Base-by-base conservation (phyloP, 352 stramenopile genomes). In the Phytophthora pinifolia region DNA sequence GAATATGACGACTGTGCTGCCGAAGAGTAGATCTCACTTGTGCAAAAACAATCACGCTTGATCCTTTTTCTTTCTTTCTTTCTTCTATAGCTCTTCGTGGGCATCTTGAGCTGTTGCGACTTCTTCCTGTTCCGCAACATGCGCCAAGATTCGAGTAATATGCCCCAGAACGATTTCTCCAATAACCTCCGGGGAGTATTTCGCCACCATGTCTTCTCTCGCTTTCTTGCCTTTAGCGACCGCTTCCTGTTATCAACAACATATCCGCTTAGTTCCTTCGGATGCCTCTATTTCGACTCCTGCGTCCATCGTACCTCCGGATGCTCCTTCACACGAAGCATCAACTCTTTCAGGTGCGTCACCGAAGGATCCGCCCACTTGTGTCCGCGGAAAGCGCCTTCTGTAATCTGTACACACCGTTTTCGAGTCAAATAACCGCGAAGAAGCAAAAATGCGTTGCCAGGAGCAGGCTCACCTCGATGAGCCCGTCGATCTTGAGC, bases 291-390 rank as follows among this genome's bases (percentile, higher is more conserved):
- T 29, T 29, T 29, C 25, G 25, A 42, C 17, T n/a, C 20, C 9
- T 30, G 10, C 9, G 32, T 29, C n/a, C 6, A 13, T 27, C 27
- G 41, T 54, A 87, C 79, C 56, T 87, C 74, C 17, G 81, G 82
- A 56, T 92, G 54, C 2, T 62, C 36, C n/a, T 75, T 59, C 12
- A 96, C 73, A 18, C 61, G 67, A 43, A 65, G 38, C 22, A 97
- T 42, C 8, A 96, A 54, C 42, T 87, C 73, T 9, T 74, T 64
- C 14, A 98, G 48, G 53, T 96, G 83, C 4, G 66, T 59, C 1
- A 86, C 50, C 15, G 85, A 92, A 22, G 92, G 90, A 29, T 97
- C 72, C 4, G 90, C 91, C 88, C 89, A 97, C 59, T 70, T 79
- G 65, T 92, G 79, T 2, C 82, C 82, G 49, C 70, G 70, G 48